These are phyloP conservation scores for Chlorella sorokiniana DNA, from an alignment of 139 green algal species.

Conservation along the genomic window DNA sequence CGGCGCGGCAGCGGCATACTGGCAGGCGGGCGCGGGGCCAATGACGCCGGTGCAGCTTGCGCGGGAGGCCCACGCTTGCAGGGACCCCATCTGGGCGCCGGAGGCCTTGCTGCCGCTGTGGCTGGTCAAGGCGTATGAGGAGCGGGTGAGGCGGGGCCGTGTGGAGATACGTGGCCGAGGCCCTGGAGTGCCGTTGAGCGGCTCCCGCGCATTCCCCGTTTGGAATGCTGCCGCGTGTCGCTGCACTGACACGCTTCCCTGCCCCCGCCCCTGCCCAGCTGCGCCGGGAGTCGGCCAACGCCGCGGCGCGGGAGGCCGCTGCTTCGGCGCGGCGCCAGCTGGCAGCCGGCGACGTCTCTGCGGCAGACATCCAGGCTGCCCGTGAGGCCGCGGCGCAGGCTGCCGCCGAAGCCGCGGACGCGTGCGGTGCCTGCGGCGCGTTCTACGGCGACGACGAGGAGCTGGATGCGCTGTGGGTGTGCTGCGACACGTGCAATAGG, in stretches of 20 bases:
- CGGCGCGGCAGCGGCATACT: not conserved
- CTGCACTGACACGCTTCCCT: not conserved
- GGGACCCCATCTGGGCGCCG: constrained; percentile 43
- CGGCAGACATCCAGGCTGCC: not conserved
- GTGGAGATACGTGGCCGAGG: no score
- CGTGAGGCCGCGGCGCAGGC: constrained; percentile 25
- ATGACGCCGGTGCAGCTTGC: not conserved
- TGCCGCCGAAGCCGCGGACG: constrained; percentile 37
- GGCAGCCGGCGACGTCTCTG: not conserved
- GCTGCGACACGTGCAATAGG: constrained; percentile 54
- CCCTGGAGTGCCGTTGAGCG: no score
- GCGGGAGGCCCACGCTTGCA: not conserved
- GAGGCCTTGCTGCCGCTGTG: constrained; percentile 59
- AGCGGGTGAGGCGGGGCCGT: constrained; percentile 29
- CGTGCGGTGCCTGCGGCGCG: constrained; percentile 43
- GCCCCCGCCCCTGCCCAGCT: not conserved
- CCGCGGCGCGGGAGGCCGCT: constrained; percentile 20
- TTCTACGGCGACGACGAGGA: constrained; percentile 37
- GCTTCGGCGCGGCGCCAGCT: constrained; percentile 11
- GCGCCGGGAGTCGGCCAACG: constrained; percentile 39
- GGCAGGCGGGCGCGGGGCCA: not conserved
- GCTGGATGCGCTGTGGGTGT: constrained; percentile 50
- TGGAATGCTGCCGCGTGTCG: no score
- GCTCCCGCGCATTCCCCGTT: no score
- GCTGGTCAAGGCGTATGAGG: constrained; percentile 56